Evolutionary conservation across 2,329 filamentous ascomycete species (phyloP), one percentile per base, ranked within the genome.

Genomic region (Trichoderma guizhouense): DNA sequence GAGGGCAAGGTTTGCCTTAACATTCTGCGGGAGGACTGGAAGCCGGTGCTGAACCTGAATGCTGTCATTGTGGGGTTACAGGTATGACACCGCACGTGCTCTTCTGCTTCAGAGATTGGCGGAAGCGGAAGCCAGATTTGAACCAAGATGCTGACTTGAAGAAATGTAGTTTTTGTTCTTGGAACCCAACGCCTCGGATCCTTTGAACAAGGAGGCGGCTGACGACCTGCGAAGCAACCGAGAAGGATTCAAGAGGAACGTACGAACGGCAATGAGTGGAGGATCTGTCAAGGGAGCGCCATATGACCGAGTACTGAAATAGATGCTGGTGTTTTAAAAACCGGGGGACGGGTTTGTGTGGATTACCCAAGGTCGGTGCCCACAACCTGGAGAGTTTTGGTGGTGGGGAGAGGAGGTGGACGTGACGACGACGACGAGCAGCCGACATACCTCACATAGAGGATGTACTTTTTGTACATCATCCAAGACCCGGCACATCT

Each of bases 1-100:
- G 94, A 98, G 81, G 96, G 96, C 77, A 99, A 99, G 80, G 95
- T 99, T 74, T 99, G 96, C 85, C 84, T 99, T 79, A 99, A 99
- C 82, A 99, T 99, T 78, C 83, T 99, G 79, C 87, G 96, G 74
- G 96, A 99, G 84, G 96, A 99, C 84, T 99, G 96, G 96, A 99
- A 98, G 86, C 96, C 96, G 0, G 96, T 99, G 58, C 84, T 99
- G 80, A 98, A 98, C 81, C 83, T 99, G 80, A 98, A 98, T 80
- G 95, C 96, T 18, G 94, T 98, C 53, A 96, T 99, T 76, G 94
- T 98, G 68, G 96, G 96, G 55, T 84, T 99, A 80, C 93, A 95
- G 89, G 92, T 93, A 84, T 65, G 78, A 30, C 26, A 18, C 39
- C 21, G 57, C 67, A 69, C 66, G n/a, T 69, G 55, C 36, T 39